Base-by-base conservation (phyloP, 2,329 filamentous ascomycete genomes). In the Ceratocystis diversiconidia region DNA sequence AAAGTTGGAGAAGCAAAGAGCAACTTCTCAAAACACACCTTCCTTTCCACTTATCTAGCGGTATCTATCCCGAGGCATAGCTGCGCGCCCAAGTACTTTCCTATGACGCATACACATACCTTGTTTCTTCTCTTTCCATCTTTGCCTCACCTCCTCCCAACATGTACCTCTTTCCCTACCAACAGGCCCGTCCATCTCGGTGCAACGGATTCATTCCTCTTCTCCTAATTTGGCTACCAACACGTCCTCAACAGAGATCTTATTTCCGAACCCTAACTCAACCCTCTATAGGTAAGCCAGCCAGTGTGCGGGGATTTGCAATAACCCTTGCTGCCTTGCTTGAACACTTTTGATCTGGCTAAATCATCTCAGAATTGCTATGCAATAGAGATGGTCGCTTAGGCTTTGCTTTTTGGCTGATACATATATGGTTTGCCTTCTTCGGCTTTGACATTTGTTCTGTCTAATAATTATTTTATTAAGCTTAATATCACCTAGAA, bases 181-280 rank as follows among this genome's bases (percentile, higher is more conserved):
- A 8, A 22, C 52, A 25, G 7, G 8, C 52, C 17, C 28, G 0
- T 19, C 52, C 8, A 17, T 32, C 52, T 59, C 52, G 52, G 52
- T 30, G 52, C 25, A 59, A 32, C 28, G 52, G 52, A 25, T 25
- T 2, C 19, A 15, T 36, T 59, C 52, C 25, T 25, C 32, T 59
- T 17, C 32, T 59, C 52, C 52, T 30, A 59, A 59, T 59, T 59
- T 30, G 28, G 52, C 52, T 30, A 36, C 52, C 52, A 59, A 59
- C 52, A 36, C 12, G 6, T 22, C 36, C 36, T 41, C 1, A 41
- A 12, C 36, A 41, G 10, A 50, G n/a, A n/a, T 50, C 22, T 5
- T 19, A 22, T 12, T 50, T 19, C 22, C 7, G 46, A 22, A 7
- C 17, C 17, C n/a, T 6, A 50, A 12, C 8, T 7, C 25, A 7